Conservation (phyloP, 106 monocot species). For the Triglochin maritima region DNA sequence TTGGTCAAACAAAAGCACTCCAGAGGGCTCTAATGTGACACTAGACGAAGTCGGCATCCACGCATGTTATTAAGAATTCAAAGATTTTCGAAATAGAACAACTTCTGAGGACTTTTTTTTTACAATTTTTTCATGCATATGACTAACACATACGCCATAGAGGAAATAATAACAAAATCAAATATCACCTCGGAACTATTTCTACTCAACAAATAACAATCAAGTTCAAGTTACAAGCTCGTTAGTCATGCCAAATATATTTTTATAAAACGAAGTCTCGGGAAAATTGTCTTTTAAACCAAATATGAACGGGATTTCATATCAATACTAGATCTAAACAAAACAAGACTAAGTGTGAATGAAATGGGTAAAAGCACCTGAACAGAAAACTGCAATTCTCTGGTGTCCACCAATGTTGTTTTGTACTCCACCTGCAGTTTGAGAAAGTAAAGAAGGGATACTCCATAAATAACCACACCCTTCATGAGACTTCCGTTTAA, state of each 20-base stretch:
- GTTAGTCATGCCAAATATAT: background rate
- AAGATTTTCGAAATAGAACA: too few relatives aligned
- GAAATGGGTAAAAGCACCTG: slow-evolving; percentile 34
- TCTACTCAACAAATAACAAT: too few relatives aligned
- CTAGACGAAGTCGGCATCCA: too few relatives aligned
- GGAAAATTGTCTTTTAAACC: background rate
- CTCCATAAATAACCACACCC: background rate
- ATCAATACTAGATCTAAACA: background rate
- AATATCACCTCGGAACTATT: too few relatives aligned
- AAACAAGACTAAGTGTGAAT: background rate
- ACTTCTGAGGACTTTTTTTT: too few relatives aligned
- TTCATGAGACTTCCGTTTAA: background rate
- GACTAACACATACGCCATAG: too few relatives aligned
- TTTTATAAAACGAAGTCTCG: background rate
- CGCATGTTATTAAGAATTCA: too few relatives aligned
- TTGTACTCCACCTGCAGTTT: slow-evolving; percentile 52
- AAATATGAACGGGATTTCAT: background rate
- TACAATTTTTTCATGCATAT: too few relatives aligned
- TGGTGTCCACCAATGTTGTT: slow-evolving; percentile 40
- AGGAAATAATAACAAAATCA: too few relatives aligned
- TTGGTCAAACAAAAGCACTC: too few relatives aligned
- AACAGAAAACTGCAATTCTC: slow-evolving; percentile 50
- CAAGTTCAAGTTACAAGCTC: too few relatives aligned
- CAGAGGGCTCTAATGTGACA: too few relatives aligned
- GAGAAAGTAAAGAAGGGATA: slow-evolving; percentile 2